These are phyloP conservation scores for Fistulinella prunicolor DNA, from an alignment of 768 basidiomycete genomes.

Conservation along the genomic window DNA sequence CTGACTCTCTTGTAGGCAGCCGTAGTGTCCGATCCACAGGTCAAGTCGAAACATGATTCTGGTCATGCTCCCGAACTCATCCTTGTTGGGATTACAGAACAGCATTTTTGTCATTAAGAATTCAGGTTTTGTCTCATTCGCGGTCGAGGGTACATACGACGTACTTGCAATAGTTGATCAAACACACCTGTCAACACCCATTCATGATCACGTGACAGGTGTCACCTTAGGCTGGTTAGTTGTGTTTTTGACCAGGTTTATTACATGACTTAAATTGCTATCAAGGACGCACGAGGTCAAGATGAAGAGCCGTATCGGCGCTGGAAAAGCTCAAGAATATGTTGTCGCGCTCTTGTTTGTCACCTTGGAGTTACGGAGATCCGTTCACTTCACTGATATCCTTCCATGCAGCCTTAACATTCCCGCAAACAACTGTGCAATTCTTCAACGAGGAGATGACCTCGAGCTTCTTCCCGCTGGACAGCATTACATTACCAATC, in stretches of 20 bases:
- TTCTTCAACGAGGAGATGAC: slow-evolving; percentile 78
- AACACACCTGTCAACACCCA: slow-evolving; percentile 62
- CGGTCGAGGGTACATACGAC: slow-evolving; percentile 70
- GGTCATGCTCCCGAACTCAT: background rate
- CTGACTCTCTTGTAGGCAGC: slow-evolving; percentile 41
- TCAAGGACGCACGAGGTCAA: slow-evolving; percentile 67
- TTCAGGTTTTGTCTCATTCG: slow-evolving; percentile 74
- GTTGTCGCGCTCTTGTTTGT: slow-evolving; percentile 76
- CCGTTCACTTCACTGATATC: background rate
- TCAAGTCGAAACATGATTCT: slow-evolving; percentile 10
- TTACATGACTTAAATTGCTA: background rate
- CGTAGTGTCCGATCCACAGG: slow-evolving; percentile 71
- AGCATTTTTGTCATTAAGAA: slow-evolving; percentile 80
- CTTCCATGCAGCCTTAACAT: slow-evolving; percentile 62
- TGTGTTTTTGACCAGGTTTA: background rate
- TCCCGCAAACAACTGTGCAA: slow-evolving; percentile 84
- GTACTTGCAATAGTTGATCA: slow-evolving; percentile 84
- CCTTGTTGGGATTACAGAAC: slow-evolving; percentile 37
- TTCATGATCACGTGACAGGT: slow-evolving; percentile 63
- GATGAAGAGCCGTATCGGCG: slow-evolving; percentile 60
- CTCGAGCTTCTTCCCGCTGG: slow-evolving; percentile 76
- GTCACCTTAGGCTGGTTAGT: slow-evolving; percentile 56
- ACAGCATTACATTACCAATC: slow-evolving; percentile 82
- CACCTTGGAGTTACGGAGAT: background rate
- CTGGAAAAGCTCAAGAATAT: slow-evolving; percentile 52